Conservation (phyloP, 2,329 filamentous ascomycete species). For the Aspergillus tanneri region DNA sequence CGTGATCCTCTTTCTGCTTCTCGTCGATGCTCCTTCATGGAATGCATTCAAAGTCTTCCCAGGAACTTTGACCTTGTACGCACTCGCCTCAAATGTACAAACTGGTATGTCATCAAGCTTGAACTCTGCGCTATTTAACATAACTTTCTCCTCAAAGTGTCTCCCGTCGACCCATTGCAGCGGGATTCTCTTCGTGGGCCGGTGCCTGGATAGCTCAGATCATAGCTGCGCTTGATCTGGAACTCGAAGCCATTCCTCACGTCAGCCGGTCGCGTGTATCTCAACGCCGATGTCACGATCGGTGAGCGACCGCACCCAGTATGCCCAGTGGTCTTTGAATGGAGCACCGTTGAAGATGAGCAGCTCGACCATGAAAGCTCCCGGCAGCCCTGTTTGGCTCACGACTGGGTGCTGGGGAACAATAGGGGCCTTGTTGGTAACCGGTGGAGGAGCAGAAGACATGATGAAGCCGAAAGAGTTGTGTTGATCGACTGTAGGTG, state of each 20-base stretch:
- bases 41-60: slow-evolving; percentile 18
- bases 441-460: too few relatives aligned
- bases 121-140: slow-evolving; percentile 26
- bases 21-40: slow-evolving; percentile 4
- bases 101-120: slow-evolving; percentile 24
- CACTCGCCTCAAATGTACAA: slow-evolving; percentile 29
- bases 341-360: slow-evolving; percentile 33
- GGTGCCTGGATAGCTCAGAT: slow-evolving; percentile 15
- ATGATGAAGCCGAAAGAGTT: too few relatives aligned
- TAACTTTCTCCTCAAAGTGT: slow-evolving; percentile 24
- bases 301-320: slow-evolving; percentile 25
- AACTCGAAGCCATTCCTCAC: slow-evolving; percentile 34
- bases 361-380: slow-evolving; percentile 29
- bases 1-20: slow-evolving; percentile 19
- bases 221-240: slow-evolving; percentile 30
- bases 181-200: slow-evolving; percentile 25
- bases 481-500: too few relatives aligned
- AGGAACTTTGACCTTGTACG: slow-evolving; percentile 13
- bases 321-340: slow-evolving; percentile 42
- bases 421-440: too few relatives aligned
- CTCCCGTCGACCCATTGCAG: slow-evolving; percentile 32
- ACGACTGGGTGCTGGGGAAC: too few relatives aligned
- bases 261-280: slow-evolving; percentile 33
- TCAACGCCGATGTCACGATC: slow-evolving; percentile 26
- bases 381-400: slow-evolving; percentile 2